Conservation (phyloP, 2,329 filamentous ascomycete genomes). For the Podosphaera aphanis region DNA sequence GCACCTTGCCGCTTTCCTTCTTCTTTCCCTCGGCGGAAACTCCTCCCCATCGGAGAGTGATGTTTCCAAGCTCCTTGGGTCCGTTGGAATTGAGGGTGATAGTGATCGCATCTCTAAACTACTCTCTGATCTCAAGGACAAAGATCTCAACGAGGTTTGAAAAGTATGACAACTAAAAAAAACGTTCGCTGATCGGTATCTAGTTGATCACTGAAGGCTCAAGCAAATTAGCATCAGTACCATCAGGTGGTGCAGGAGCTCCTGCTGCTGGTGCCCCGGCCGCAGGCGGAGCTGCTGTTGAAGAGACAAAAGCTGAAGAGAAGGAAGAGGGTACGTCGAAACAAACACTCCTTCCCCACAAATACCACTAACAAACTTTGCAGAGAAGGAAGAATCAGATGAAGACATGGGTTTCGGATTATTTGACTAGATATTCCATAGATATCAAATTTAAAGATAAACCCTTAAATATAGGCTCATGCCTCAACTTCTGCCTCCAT, state of each 20-base stretch:
- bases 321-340: slow-evolving; percentile 73
- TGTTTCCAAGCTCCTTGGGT: slow-evolving; percentile 70
- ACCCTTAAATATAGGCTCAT: no score
- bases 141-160: slow-evolving; percentile 73
- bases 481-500: no score
- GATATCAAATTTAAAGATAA: no score
- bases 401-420: slow-evolving; percentile 60
- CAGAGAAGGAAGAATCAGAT: slow-evolving; percentile 46
- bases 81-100: slow-evolving; percentile 89
- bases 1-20: slow-evolving; percentile 98
- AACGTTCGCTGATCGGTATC: slow-evolving; percentile 10
- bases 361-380: slow-evolving; percentile 11
- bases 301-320: slow-evolving; percentile 44
- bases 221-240: slow-evolving; percentile 89
- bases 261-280: slow-evolving; percentile 39
- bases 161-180: no score
- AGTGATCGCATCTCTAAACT: slow-evolving; percentile 66
- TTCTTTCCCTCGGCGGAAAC: slow-evolving; percentile 87
- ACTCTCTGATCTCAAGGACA: slow-evolving; percentile 75
- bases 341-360: no score
- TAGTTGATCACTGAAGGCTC: slow-evolving; percentile 82
- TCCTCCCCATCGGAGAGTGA: slow-evolving; percentile 62
- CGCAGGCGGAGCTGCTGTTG: slow-evolving; percentile 40
- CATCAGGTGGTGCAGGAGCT: slow-evolving; percentile 54
- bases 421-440: slow-evolving; percentile 42